These are phyloP conservation scores for Beta lomatogona DNA, from an alignment of 179 eudicot species.

Conservation along the genomic window DNA sequence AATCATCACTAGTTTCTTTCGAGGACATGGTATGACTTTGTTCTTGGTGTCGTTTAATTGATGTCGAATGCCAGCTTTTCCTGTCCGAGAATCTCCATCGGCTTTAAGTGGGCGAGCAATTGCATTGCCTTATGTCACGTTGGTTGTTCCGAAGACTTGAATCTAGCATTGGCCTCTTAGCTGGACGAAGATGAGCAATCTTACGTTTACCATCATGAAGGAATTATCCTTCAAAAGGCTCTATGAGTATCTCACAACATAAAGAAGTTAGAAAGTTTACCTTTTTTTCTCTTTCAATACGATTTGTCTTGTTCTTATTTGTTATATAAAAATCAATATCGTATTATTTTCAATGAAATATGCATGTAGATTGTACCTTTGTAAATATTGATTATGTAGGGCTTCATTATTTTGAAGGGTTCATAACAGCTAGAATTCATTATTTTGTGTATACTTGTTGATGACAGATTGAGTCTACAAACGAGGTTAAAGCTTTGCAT, in stretches of 20 bases:
- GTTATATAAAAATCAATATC: too few species aligned
- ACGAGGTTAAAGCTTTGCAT: constrained; percentile 70
- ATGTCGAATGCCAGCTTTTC: constrained; percentile 14
- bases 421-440: not conserved
- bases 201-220: too few species aligned
- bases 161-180: too few species aligned
- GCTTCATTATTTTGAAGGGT: not conserved
- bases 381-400: not conserved
- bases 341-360: not conserved
- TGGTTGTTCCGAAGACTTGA: not conserved
- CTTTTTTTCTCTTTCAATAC: too few species aligned
- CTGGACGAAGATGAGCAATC: too few species aligned
- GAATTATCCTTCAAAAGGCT: too few species aligned
- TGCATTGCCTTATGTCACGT: not conserved
- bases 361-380: not conserved
- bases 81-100: constrained; percentile 9
- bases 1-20: constrained; percentile 14
- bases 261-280: too few species aligned
- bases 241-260: too few species aligned
- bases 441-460: not conserved
- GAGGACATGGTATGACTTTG: constrained; percentile 18
- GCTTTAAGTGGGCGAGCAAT: constrained; percentile 13
- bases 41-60: constrained; percentile 17
- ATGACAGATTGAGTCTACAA: constrained; percentile 67
- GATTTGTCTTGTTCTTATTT: too few species aligned